These are phyloP conservation scores for Nakaseomyces sp. DNA, from an alignment of 1,139 yeast genomes.

Conservation along the genomic window DNA sequence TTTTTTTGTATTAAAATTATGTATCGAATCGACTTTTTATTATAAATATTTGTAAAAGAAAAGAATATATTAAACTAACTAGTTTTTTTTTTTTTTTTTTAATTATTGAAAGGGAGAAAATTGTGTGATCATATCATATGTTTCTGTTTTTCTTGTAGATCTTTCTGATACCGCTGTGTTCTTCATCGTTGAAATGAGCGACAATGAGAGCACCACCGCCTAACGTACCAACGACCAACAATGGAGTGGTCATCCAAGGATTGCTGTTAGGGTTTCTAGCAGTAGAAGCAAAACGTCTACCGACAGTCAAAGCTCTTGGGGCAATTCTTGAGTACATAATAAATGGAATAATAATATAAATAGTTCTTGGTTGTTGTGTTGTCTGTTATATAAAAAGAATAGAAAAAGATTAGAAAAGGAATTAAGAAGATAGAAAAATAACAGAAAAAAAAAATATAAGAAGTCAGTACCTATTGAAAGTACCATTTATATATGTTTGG, in stretches of 20 bases:
- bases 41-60: background rate
- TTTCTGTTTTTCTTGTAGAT: conserved; percentile 15
- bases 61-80: background rate
- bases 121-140: conserved; percentile 5
- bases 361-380: too few relatives aligned
- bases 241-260: conserved; percentile 2
- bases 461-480: background rate
- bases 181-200: conserved; percentile 6
- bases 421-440: background rate
- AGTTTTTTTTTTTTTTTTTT: background rate
- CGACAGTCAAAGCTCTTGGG: conserved; percentile 3
- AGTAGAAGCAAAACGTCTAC: conserved; percentile 5
- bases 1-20: background rate
- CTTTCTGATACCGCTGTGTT: conserved; percentile 11
- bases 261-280: conserved; percentile 1
- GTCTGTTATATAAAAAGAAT: too few relatives aligned
- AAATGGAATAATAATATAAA: background rate
- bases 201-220: conserved; percentile 7
- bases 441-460: background rate
- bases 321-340: conserved; percentile 4
- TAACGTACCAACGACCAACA: conserved; percentile 7
- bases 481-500: background rate
- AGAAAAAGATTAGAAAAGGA: background rate
- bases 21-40: background rate
- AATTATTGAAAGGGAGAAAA: too few relatives aligned